These are phyloP conservation scores for Leccinum longicurvipes DNA, from an alignment of 768 basidiomycete genomes.

Conservation along the genomic window DNA sequence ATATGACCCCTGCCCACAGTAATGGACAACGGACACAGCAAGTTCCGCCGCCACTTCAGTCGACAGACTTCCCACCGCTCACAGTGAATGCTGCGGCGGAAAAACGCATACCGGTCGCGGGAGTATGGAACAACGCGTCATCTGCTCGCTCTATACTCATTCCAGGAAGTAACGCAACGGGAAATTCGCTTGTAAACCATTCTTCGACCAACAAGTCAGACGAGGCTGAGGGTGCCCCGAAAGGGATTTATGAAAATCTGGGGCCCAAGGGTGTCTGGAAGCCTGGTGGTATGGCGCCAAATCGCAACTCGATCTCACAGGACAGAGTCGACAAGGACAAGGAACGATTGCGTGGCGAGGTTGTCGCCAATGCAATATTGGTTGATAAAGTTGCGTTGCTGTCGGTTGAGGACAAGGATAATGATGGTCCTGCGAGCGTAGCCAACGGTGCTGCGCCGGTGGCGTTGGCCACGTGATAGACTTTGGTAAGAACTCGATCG, in stretches of 20 bases:
- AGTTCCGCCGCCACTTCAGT: slow-evolving; percentile 43
- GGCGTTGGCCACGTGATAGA: slow-evolving; percentile 28
- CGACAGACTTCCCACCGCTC: slow-evolving; percentile 72
- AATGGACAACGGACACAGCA: slow-evolving; percentile 37
- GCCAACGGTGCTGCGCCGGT: slow-evolving; percentile 15
- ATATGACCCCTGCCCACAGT: slow-evolving; percentile 37
- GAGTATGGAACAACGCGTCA: slow-evolving; percentile 69
- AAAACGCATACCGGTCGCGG: slow-evolving; percentile 53
- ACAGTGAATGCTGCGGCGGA: slow-evolving; percentile 43
- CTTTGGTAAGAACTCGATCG: slow-evolving; percentile 12
- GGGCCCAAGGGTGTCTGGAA: slow-evolving; percentile 35
- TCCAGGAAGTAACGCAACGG: slow-evolving; percentile 33
- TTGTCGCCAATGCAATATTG: slow-evolving; percentile 34
- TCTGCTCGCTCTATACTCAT: slow-evolving; percentile 50
- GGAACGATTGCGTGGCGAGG: slow-evolving; percentile 36
- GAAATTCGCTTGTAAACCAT: slow-evolving; percentile 39
- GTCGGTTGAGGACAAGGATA: slow-evolving; percentile 32
- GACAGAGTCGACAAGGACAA: slow-evolving; percentile 31
- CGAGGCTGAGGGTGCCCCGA: slow-evolving; percentile 46
- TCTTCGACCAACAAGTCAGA: slow-evolving; percentile 34
- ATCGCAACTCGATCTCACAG: slow-evolving; percentile 16
- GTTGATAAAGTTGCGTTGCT: slow-evolving; percentile 37
- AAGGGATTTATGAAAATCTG: slow-evolving; percentile 38
- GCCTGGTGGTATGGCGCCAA: slow-evolving; percentile 7
- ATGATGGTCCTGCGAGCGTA: slow-evolving; percentile 7